Evolutionary conservation across 495 filamentous ascomycete species (phyloP), one percentile per base, ranked within the genome.

Genomic region (Hypoxylon fuscum): DNA sequence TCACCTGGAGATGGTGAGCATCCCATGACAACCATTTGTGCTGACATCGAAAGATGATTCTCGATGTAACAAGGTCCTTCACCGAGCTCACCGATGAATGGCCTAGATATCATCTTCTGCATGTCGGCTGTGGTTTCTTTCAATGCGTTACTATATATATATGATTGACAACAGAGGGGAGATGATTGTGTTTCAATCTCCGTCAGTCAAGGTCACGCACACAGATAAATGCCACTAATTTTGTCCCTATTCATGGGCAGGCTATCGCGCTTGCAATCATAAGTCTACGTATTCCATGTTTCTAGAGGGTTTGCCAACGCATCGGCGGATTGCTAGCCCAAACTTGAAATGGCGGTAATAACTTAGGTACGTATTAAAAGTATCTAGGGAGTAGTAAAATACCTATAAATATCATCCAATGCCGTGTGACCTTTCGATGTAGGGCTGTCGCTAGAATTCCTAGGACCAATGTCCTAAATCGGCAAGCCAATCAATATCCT

Each of bases 331-430:
- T 37, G 18, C 29, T 44, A 38, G 37, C 22, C 22, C n/a, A 44
- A 27, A 32, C 42, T 31, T 14, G 12, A 64, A 64, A 59, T 37
- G 32, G 61, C 55, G 54, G 61, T 64, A 49, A 53, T 38, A 18
- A 61, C n/a, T n/a, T n/a, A n/a, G n/a, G 10, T 34, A 59, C 55
- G 61, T 59, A 59, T 64, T 55, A n/a, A n/a, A n/a, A n/a, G n/a
- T n/a, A n/a, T n/a, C n/a, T n/a, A n/a, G 37, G 12, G 7, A 31
- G 40, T 21, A 20, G 25, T 18, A 32, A 23, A 46, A 22, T n/a
- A n/a, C n/a, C n/a, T n/a, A n/a, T n/a, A 35, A 21, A 25, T 18
- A 22, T 45, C 35, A 55, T 54, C 54, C 54, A 50, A 64, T 59
- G 61, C 61, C 22, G 61, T 64, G 61, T 44, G 49, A 59, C 42